Evolutionary conservation across 2,329 filamentous ascomycete genomes (phyloP), one percentile per base, ranked within the genome.

Genomic region (Emergomyces orientalis): DNA sequence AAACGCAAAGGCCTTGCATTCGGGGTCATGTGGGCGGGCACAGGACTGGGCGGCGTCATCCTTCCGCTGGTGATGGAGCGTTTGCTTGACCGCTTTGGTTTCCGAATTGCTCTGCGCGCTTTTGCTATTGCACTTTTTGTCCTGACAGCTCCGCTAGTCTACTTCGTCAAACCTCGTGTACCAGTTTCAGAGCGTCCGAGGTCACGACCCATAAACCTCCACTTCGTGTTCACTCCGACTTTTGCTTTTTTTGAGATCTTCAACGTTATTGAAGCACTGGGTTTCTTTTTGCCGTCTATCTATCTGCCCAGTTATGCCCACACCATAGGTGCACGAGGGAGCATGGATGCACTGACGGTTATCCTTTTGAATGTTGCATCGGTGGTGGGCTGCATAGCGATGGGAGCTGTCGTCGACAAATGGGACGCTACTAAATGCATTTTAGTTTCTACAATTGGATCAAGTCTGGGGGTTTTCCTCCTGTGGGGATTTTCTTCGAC

Each of bases 1-100:
- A 72, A 71, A 25, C 73, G 77, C n/a, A 79, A 81, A 67, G 80
- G 81, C 1, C 74, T 84, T 27, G 82, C 81, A 0, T 80, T 79
- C 67, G 81, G 82, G 3, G 76, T 78, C 7, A 78, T 81, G 67
- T 81, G 80, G 79, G 69, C 70, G 17, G 71, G 70, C 4, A 71
- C 72, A 1, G 72, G 72, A 1, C 43, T 74, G 8, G 71, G 69
- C 8, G 70, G 72, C 1, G 66, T 71, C n/a, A 65, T 71, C 8
- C 69, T 73, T 27, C 72, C 72, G 1, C 64, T 73, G 6, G 59
- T 66, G 3, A 64, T 74, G 11, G 65, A 71, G 59, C 69, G 68
- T 67, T 66, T 73, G 6, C 66, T 74, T 0, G 64, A 68, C 25
- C 56, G 64, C 25, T 70, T 72, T 57, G 71, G 70, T 34, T 67